Evolutionary conservation across 495 filamentous ascomycete species (phyloP).

Genomic region (Xylaria palmicola): DNA sequence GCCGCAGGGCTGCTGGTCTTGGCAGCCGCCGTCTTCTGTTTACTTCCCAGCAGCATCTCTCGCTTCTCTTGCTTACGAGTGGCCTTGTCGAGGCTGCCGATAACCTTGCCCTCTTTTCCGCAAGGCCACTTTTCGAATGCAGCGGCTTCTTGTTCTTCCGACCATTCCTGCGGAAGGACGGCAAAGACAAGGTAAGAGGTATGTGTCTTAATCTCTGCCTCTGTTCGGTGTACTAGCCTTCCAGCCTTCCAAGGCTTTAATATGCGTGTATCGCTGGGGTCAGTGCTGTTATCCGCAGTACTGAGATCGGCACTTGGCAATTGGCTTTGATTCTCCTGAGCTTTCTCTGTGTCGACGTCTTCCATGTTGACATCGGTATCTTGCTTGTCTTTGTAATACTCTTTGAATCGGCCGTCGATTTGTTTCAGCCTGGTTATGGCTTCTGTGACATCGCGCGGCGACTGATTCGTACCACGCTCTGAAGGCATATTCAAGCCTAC

Average conservation of each 20-base stretch:
- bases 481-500: slow-evolving; percentile 54
- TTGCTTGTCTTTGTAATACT: slow-evolving; percentile 44
- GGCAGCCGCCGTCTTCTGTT: slow-evolving; percentile 22
- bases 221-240: slow-evolving; percentile 71
- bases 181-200: slow-evolving; percentile 96
- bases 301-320: slow-evolving; percentile 22
- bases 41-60: slow-evolving; percentile 36
- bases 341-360: not conserved
- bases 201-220: slow-evolving; percentile 89
- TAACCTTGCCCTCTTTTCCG: slow-evolving; percentile 40
- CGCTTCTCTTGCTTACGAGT: slow-evolving; percentile 48
- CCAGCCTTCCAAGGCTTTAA: slow-evolving; percentile 58
- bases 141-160: slow-evolving; percentile 72
- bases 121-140: slow-evolving; percentile 63
- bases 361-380: slow-evolving; percentile 31
- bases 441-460: slow-evolving; percentile 70
- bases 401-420: slow-evolving; percentile 64
- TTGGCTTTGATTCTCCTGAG: slow-evolving; percentile 18
- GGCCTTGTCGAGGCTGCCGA: slow-evolving; percentile 53
- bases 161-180: slow-evolving; percentile 81
- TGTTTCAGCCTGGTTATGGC: slow-evolving; percentile 68
- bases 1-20: not conserved
- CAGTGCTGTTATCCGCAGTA: slow-evolving; percentile 5
- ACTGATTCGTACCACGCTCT: slow-evolving; percentile 47
- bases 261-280: slow-evolving; percentile 28